Percentiles rank a stretch among this genome's conserved stretches.
phyloP scores from a whole-genome alignment of 768 basidiomycete genomes.

The Auriculariales sp. region DNA sequence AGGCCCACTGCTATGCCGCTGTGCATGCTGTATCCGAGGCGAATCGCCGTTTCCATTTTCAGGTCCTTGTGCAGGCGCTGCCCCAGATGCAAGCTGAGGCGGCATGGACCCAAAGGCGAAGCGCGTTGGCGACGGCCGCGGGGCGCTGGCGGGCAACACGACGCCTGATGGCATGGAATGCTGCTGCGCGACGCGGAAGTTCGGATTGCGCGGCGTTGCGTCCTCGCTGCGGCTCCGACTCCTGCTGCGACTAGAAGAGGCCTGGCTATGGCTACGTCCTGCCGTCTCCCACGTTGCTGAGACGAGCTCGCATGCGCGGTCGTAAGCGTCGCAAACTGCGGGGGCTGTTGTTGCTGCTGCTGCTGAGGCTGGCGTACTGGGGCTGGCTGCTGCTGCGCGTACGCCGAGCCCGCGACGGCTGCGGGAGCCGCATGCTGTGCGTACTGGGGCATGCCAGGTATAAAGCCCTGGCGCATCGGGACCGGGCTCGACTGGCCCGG shows the following conservation, averaged over 20 bases:
- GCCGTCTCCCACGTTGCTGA: background rate
- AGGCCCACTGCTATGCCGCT: background rate
- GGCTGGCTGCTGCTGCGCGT: background rate
- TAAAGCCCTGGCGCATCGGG: no score
- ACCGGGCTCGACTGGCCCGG: background rate
- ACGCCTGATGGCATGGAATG: background rate
- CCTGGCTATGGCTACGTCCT: background rate
- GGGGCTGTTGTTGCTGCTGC: background rate
- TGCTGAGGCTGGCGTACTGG: no score
- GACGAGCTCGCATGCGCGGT: background rate
- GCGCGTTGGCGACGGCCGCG: background rate
- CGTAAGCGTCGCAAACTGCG: background rate
- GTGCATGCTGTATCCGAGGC: background rate
- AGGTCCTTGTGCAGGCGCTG: background rate
- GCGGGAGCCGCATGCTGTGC: background rate
- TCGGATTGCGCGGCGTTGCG: background rate
- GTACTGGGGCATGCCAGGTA: no score
- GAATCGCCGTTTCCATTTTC: background rate
- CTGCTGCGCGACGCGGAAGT: background rate
- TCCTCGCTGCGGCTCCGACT: background rate
- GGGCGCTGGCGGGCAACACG: background rate
- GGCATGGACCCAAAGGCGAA: background rate
- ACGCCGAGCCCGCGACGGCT: background rate
- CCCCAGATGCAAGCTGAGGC: background rate
- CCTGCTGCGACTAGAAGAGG: background rate